Conservation (phyloP, 108 stramenopile genomes). For the Poteriospumella lacustris region DNA sequence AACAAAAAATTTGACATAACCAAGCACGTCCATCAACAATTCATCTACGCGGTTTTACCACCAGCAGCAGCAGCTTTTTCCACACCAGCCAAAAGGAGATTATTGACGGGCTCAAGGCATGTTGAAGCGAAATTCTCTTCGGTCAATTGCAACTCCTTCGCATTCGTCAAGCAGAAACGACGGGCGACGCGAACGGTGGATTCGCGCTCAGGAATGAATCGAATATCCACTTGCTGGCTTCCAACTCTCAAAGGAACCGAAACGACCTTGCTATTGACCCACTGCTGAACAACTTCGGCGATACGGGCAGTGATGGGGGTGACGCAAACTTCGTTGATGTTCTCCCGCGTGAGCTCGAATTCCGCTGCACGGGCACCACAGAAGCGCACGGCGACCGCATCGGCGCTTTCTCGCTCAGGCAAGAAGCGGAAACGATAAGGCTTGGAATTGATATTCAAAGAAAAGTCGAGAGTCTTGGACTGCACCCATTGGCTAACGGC, state of each 20-base stretch:
- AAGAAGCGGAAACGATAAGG: background rate
- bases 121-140: background rate
- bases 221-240: background rate
- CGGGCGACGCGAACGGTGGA: background rate
- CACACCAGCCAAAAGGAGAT: background rate
- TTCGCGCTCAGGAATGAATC: background rate
- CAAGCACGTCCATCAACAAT: no score
- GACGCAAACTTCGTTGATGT: background rate
- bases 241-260: no score
- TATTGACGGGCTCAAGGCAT: background rate
- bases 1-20: no score
- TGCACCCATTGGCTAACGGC: background rate
- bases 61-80: background rate
- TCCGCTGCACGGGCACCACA: background rate
- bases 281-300: no score
- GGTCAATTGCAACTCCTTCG: background rate
- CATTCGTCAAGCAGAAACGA: background rate
- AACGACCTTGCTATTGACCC: no score
- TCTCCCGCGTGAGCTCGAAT: background rate
- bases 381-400: background rate
- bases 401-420: background rate
- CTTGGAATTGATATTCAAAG: conserved; percentile 1
- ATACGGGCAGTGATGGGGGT: background rate
- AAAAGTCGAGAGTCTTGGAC: background rate
- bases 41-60: no score